phyloP scores from a whole-genome alignment of 1,284 basidiomycete genomes.

The Rhodotorula sp. region DNA sequence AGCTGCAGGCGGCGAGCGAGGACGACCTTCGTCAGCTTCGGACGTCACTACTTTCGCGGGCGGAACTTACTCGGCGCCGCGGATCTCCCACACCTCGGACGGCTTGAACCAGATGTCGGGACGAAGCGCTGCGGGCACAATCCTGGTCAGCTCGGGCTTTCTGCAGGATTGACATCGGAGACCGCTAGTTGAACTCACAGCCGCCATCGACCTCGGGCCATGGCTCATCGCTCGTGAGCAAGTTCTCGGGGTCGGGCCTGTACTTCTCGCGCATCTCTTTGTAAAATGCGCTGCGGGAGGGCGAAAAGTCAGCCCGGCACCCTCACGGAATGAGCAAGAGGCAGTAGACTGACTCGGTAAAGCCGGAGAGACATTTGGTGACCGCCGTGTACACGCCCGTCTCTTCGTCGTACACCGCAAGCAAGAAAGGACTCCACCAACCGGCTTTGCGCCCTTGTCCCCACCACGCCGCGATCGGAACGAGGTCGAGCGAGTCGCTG shows the following conservation, averaged over 20 bases:
- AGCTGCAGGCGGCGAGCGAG: constrained; percentile 52
- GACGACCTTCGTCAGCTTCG: background rate
- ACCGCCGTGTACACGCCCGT: constrained; percentile 71
- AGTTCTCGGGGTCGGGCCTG: constrained; percentile 60
- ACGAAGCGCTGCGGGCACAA: constrained; percentile 57
- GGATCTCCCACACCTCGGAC: constrained; percentile 78
- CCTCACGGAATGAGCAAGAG: background rate
- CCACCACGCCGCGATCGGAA: constrained; percentile 84
- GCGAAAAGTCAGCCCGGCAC: too few relatives aligned
- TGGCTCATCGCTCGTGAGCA: constrained; percentile 58
- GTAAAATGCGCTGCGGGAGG: constrained; percentile 42
- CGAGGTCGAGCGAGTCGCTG: constrained; percentile 57
- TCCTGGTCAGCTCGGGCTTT: constrained; percentile 11
- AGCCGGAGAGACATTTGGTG: constrained; percentile 72
- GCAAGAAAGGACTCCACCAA: constrained; percentile 90
- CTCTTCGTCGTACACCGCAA: constrained; percentile 71
- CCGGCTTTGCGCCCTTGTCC: constrained; percentile 86
- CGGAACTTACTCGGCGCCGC: constrained; percentile 71
- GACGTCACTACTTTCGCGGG: background rate
- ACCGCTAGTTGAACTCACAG: constrained; percentile 52
- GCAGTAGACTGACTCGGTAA: constrained; percentile 77
- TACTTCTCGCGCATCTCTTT: constrained; percentile 63
- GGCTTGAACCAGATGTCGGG: constrained; percentile 85
- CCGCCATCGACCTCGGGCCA: constrained; percentile 69
- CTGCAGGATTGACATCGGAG: constrained; percentile 1